Evolutionary conservation across 176 grass and related monocot species (phyloP), one percentile per base, ranked within the genome.

Genomic region (Eleusine indica): DNA sequence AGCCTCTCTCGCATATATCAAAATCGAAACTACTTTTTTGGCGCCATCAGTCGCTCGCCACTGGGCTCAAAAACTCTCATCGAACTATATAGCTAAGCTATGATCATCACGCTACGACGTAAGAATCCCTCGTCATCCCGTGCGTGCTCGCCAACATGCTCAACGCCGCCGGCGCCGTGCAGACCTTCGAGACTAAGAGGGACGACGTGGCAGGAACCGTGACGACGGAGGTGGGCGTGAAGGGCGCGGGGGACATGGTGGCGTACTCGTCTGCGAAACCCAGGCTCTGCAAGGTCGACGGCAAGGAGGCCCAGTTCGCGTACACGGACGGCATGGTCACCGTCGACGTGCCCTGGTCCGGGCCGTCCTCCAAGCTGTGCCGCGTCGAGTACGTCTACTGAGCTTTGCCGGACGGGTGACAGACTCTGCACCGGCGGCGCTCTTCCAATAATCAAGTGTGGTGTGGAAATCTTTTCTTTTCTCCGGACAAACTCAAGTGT

Each of bases 101-200:
- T 29, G 22, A 29, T 4, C 3, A 13, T 63, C 60, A 29, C 5
- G 60, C 60, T 63, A 62, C n/a, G 58, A 61, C 7, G 58, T 62
- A 28, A 25, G 3, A 62, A 40, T 58, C 62, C 25, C 61, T 57
- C 25, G 25, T 25, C 25, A 25, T 25, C 25, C 25, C 25, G 25
- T 25, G 25, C 25, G 25, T 25, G 0, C 93, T 98, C 19, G 78
- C 83, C 77, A 94, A 94, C 93, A 95, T 98, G 96, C 87, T 98
- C 22, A 98, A 98, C 61, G 38, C 91, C 1, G 91, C 89, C 11
- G 96, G 91, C 15, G 96, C 93, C 11, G 91, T 95, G 68, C 92
- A 95, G 85, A 56, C 6, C 5, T 79, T 93, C 25, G 85, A 93
- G 61, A 9, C 29, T 21, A 52, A 35, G 79, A 30, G 81, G 0